These are phyloP conservation scores for Plectosphaerella plurivora DNA, from an alignment of 2,329 filamentous ascomycete genomes.

Conservation along the genomic window DNA sequence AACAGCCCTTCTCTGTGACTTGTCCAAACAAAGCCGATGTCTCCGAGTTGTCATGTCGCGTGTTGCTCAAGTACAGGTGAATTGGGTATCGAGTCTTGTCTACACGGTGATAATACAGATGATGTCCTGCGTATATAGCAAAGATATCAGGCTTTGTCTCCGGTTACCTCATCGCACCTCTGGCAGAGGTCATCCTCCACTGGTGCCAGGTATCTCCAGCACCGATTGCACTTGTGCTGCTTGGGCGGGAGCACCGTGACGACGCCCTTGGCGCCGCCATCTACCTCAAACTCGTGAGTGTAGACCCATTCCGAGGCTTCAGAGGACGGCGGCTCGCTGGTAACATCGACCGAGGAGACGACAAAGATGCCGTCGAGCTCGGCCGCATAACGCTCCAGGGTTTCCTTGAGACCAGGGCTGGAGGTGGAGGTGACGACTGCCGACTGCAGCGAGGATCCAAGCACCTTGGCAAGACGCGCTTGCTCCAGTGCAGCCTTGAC, in stretches of 20 bases:
- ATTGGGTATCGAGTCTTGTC: neutral
- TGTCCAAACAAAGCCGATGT: neutral
- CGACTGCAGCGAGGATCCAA: conserved; percentile 79
- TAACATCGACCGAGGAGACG: conserved; percentile 58
- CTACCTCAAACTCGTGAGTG: conserved; percentile 35
- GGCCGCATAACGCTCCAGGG: conserved; percentile 33
- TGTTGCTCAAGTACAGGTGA: neutral
- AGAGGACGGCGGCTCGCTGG: conserved; percentile 19
- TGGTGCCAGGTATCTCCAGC: conserved; percentile 83
- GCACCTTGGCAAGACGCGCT: conserved; percentile 63
- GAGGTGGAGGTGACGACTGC: conserved; percentile 55
- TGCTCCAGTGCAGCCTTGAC: conserved; percentile 74
- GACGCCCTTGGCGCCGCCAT: conserved; percentile 24
- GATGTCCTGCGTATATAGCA: neutral
- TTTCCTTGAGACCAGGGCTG: conserved; percentile 22
- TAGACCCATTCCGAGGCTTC: conserved; percentile 34
- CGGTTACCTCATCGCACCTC: conserved; percentile 66
- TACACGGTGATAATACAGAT: neutral
- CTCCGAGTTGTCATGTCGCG: neutral
- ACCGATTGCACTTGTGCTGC: conserved; percentile 73
- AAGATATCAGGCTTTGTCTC: neutral
- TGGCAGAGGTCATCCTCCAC: conserved; percentile 62
- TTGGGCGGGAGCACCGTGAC: conserved; percentile 44
- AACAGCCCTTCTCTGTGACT: neutral
- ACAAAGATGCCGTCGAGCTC: conserved; percentile 65